These are phyloP conservation scores for Tetrapisispora phaffii DNA, from an alignment of 805 yeast species.

Conservation along the genomic window DNA sequence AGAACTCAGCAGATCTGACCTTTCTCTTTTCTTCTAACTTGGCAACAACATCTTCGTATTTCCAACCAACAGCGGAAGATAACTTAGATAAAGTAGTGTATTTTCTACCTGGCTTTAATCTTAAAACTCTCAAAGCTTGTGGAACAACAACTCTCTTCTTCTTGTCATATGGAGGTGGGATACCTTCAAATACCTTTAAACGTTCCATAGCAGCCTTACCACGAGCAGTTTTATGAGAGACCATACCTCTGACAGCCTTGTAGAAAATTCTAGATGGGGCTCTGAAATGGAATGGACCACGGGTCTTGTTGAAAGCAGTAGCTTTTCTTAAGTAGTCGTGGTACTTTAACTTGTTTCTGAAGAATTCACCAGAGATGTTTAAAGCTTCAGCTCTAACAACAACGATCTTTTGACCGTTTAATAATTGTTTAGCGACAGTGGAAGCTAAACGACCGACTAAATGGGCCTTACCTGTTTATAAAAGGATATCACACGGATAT, in stretches of 20 bases:
- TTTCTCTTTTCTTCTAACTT: constrained; percentile 98
- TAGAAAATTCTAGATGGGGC: constrained; percentile 99
- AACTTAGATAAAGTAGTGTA: constrained; percentile 97
- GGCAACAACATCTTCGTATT: constrained; percentile 96
- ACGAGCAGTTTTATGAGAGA: constrained; percentile 99
- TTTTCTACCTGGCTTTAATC: constrained; percentile 99
- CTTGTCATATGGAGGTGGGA: constrained; percentile 99
- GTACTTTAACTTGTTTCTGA: constrained; percentile 99
- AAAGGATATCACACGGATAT: neutral
- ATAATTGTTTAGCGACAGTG: constrained; percentile 94
- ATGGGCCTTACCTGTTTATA: constrained; percentile 79
- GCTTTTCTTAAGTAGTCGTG: constrained; percentile 99
- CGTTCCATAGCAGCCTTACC: constrained; percentile 99
- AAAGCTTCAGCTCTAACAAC: constrained; percentile 95
- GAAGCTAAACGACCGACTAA: constrained; percentile 99
- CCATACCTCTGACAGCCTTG: constrained; percentile 99
- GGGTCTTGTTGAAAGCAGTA: constrained; percentile 95
- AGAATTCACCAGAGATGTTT: constrained; percentile 99
- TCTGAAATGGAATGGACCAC: constrained; percentile 99
- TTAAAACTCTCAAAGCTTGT: constrained; percentile 96
- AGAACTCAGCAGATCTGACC: constrained; percentile 97
- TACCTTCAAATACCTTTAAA: constrained; percentile 98
- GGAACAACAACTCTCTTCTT: constrained; percentile 99
- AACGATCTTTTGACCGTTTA: constrained; percentile 95
- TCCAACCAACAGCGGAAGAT: constrained; percentile 97